Evolutionary conservation across 768 basidiomycete genomes (phyloP).

Genomic region (Tephrocybe sp.): DNA sequence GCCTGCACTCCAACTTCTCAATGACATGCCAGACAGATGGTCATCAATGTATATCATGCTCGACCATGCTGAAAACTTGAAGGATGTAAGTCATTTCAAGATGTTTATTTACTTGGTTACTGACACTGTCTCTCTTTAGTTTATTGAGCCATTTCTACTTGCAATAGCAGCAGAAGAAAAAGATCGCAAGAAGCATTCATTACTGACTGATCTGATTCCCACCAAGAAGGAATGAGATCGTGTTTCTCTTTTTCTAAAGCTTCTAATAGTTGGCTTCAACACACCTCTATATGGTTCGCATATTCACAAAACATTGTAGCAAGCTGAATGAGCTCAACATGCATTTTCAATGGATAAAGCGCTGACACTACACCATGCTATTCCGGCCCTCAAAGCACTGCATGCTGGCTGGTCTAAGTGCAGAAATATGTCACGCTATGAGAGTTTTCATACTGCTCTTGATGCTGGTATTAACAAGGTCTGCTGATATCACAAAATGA

Average conservation of each 20-base stretch:
- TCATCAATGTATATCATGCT: neutral
- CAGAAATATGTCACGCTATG: conserved; percentile 12
- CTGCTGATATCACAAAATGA: conserved; percentile 24
- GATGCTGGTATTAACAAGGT: conserved; percentile 19
- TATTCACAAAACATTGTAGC: neutral
- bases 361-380: neutral
- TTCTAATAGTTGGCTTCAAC: neutral
- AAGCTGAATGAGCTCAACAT: neutral
- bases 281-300: neutral
- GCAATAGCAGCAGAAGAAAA: neutral
- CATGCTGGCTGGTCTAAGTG: conserved; percentile 21
- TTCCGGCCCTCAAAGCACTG: conserved; percentile 19
- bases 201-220: neutral
- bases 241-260: neutral
- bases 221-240: neutral
- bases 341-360: conserved; percentile 1
- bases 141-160: neutral
- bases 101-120: neutral
- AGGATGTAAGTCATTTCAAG: too few relatives aligned
- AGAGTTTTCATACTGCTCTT: conserved; percentile 17
- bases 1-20: neutral
- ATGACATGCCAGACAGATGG: neutral
- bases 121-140: neutral
- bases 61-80: neutral
- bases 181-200: neutral